Conservation (phyloP, 1,284 basidiomycete genomes). For the Gymnopus androsaceus region DNA sequence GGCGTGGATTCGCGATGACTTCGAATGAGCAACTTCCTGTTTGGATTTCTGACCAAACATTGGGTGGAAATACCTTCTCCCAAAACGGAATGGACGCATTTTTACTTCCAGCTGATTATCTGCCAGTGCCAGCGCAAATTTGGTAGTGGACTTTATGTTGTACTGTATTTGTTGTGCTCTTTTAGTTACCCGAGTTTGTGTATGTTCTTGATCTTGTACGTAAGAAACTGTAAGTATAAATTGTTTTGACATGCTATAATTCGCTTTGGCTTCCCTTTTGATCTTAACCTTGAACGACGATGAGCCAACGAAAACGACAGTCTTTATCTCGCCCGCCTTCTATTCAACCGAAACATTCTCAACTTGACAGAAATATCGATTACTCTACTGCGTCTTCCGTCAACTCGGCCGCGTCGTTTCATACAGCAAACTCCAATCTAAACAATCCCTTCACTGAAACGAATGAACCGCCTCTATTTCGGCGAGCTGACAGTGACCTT, state of each 20-base stretch:
- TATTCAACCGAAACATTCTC: not conserved
- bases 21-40: constrained; percentile 75
- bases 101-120: constrained; percentile 71
- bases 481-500: constrained; percentile 13
- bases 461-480: constrained; percentile 4
- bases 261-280: constrained; percentile 3
- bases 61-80: constrained; percentile 72
- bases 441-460: not conserved
- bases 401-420: not conserved
- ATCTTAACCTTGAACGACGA: not conserved
- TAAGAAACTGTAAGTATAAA: not conserved
- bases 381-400: not conserved
- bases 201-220: constrained; percentile 1
- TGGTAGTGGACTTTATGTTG: constrained; percentile 47
- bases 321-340: not conserved
- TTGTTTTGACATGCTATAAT: constrained; percentile 5
- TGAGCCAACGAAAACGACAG: not conserved
- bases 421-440: not conserved
- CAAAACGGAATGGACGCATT: constrained; percentile 84
- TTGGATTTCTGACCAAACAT: constrained; percentile 79
- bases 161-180: not conserved
- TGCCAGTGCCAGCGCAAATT: constrained; percentile 69
- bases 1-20: constrained; percentile 70
- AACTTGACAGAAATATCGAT: not conserved
- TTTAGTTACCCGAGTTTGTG: not conserved